A percentile compares a stretch with the other conserved stretches of the same genome.
Evolutionary conservation across 768 basidiomycete genomes (phyloP).

Genomic region (Strobilomyces echinocephalus): DNA sequence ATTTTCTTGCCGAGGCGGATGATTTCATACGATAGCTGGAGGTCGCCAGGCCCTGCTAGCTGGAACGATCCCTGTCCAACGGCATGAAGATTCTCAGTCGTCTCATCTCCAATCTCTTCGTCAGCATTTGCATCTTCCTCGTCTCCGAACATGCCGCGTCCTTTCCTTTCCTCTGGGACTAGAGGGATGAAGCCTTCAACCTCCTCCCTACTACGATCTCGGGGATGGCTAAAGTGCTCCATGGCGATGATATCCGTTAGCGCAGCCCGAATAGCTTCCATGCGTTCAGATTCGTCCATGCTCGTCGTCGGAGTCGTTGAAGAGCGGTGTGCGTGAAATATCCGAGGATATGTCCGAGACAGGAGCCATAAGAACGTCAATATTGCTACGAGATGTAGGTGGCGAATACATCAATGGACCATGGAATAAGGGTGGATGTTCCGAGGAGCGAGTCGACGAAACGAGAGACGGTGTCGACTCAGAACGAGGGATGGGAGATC

Average conservation of each 20-base stretch:
- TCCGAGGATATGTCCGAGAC: conserved; percentile 47
- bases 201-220: conserved; percentile 31
- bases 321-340: conserved; percentile 67
- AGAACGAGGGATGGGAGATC: conserved; percentile 27
- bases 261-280: conserved; percentile 96
- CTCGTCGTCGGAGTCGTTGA: conserved; percentile 75
- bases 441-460: conserved; percentile 9
- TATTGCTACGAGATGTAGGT: conserved; percentile 41
- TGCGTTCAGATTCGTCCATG: conserved; percentile 70
- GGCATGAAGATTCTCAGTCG: conserved; percentile 14
- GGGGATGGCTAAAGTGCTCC: conserved; percentile 44
- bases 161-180: conserved; percentile 11
- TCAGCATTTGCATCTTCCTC: conserved; percentile 37
- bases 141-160: conserved; percentile 34
- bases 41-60: conserved; percentile 82
- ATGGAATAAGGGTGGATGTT: conserved; percentile 18
- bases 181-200: conserved; percentile 29
- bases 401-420: conserved; percentile 14
- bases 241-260: conserved; percentile 92
- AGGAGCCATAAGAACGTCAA: conserved; percentile 82
- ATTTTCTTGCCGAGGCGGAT: conserved; percentile 72
- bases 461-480: conserved; percentile 35
- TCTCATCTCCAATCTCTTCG: conserved; percentile 42
- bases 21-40: conserved; percentile 86
- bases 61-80: conserved; percentile 54